phyloP scores from a whole-genome alignment of 768 basidiomycete genomes.

The Phlebiopsis flavidoalba region DNA sequence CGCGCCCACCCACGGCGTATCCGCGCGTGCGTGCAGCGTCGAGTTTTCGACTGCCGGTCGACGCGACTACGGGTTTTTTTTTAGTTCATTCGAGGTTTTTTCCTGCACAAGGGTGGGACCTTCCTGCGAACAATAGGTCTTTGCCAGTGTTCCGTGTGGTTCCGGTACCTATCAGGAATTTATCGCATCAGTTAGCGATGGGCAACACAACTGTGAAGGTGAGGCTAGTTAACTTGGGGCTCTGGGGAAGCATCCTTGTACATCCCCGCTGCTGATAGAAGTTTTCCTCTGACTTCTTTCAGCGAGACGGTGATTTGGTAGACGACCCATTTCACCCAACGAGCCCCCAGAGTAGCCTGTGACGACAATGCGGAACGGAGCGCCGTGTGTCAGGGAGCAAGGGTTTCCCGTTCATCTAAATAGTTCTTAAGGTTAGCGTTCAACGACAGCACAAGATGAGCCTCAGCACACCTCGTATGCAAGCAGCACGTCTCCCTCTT shows the following conservation, averaged over 20 bases:
- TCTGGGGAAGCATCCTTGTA: slow-evolving; percentile 11
- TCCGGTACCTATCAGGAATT: too few species aligned
- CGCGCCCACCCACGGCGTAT: slow-evolving; percentile 51
- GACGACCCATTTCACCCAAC: slow-evolving; percentile 9
- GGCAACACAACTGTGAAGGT: too few species aligned
- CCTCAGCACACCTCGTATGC: slow-evolving; percentile 48
- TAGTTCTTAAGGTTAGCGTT: neutral
- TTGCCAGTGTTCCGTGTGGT: slow-evolving; percentile 16
- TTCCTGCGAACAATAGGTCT: slow-evolving; percentile 45
- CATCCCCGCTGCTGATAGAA: slow-evolving; percentile 8
- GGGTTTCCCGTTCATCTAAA: neutral
- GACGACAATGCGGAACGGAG: slow-evolving; percentile 5
- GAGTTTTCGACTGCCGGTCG: slow-evolving; percentile 6
- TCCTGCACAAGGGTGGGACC: slow-evolving; percentile 58
- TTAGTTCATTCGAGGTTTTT: slow-evolving; percentile 55
- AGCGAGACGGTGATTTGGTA: slow-evolving; percentile 3
- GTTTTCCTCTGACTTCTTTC: slow-evolving; percentile 5
- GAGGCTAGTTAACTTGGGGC: neutral
- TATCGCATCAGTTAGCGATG: too few species aligned
- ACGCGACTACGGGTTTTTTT: slow-evolving; percentile 51
- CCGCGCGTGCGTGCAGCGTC: slow-evolving; percentile 37
- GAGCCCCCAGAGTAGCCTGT: slow-evolving; percentile 5
- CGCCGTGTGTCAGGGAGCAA: slow-evolving; percentile 5
- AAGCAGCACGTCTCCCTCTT: slow-evolving; percentile 47
- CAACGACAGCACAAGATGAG: neutral